These are phyloP conservation scores for Pisolithus marmoratus DNA, from an alignment of 768 basidiomycete genomes.

Conservation along the genomic window DNA sequence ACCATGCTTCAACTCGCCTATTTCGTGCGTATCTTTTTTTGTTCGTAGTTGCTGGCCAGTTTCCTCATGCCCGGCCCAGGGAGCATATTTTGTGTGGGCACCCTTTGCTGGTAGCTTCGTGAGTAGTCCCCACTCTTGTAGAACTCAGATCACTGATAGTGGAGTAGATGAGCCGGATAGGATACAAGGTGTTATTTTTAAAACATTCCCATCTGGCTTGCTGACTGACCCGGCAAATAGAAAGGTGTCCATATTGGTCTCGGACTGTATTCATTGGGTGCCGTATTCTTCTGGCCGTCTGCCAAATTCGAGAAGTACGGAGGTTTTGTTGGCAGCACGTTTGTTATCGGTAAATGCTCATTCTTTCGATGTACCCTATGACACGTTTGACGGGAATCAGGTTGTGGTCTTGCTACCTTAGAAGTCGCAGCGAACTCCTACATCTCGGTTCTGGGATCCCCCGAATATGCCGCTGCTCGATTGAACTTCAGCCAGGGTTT, in stretches of 20 bases:
- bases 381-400: conserved; percentile 20
- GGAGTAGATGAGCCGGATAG: conserved; percentile 49
- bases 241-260: conserved; percentile 62
- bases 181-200: conserved; percentile 52
- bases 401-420: conserved; percentile 60
- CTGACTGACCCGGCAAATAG: conserved; percentile 16
- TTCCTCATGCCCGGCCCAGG: conserved; percentile 23
- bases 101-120: conserved; percentile 55
- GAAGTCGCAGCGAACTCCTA: conserved; percentile 81
- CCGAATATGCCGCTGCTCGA: conserved; percentile 66
- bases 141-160: neutral
- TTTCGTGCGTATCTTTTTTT: conserved; percentile 39
- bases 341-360: conserved; percentile 50
- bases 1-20: conserved; percentile 73
- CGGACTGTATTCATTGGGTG: conserved; percentile 55
- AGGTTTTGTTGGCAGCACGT: conserved; percentile 71
- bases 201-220: neutral
- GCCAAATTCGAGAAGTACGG: conserved; percentile 62
- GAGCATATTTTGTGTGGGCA: conserved; percentile 57
- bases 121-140: conserved; percentile 19
- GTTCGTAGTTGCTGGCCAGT: neutral
- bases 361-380: neutral
- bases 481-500: conserved; percentile 79
- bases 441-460: conserved; percentile 61
- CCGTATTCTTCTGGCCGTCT: conserved; percentile 76